These are phyloP conservation scores for Parasitella parasitica DNA, from an alignment of 371 early-diverging fungal species.

Conservation along the genomic window DNA sequence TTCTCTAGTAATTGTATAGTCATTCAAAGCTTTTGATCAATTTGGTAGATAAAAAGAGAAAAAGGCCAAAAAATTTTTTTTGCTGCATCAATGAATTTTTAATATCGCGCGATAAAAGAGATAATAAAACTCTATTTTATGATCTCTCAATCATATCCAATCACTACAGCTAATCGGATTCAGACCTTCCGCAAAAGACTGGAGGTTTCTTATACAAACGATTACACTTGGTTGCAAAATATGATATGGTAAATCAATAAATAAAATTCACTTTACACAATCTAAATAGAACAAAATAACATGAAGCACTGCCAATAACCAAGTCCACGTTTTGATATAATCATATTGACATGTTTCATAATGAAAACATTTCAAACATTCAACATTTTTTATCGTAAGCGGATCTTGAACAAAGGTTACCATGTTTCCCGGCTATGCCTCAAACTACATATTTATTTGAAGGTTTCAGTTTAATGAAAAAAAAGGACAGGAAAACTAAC, in stretches of 20 bases:
- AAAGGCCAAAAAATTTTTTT: not conserved
- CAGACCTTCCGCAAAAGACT: not conserved
- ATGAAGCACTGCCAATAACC: not conserved
- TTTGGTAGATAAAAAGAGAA: not conserved
- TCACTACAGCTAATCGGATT: not conserved
- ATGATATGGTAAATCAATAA: not conserved
- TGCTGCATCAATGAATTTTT: not conserved
- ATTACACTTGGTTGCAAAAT: not conserved
- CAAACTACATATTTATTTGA: not conserved
- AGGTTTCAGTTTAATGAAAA: too few species aligned
- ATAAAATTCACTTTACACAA: not conserved
- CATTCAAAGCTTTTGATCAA: conserved; percentile 3
- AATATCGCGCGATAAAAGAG: not conserved
- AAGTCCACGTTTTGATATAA: not conserved
- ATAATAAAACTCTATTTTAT: not conserved
- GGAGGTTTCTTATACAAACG: not conserved
- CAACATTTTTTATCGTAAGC: not conserved
- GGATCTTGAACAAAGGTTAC: not conserved
- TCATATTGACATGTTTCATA: not conserved
- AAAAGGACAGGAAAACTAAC: too few species aligned
- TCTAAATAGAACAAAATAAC: not conserved
- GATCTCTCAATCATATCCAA: not conserved
- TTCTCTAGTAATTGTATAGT: conserved; percentile 10
- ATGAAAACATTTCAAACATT: not conserved
- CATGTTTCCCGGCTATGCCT: not conserved